A percentile compares a stretch with the other conserved stretches of the same genome.
Evolutionary conservation across 768 basidiomycete genomes (phyloP).

Genomic region (Phanerochaete sordida): DNA sequence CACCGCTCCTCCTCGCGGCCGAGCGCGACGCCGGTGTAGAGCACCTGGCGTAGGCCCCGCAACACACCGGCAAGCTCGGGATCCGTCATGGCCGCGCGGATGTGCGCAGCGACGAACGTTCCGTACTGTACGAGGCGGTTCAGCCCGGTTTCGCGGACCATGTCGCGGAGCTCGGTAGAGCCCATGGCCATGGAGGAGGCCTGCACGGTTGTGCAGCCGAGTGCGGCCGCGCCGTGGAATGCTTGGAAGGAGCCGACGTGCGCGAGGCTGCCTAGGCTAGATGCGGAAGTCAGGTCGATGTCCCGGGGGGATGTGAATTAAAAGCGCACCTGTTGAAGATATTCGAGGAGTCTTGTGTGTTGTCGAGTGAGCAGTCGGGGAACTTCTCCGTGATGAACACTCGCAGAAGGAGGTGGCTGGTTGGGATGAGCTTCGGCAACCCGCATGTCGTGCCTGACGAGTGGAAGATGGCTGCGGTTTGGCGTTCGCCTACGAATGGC

Average conservation of each 20-base stretch:
- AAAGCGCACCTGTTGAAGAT: conserved; percentile 9
- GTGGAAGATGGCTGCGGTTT: conserved; percentile 14
- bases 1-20: conserved; percentile 17
- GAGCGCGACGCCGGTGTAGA: conserved; percentile 17
- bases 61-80: conserved; percentile 5
- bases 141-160: conserved; percentile 9
- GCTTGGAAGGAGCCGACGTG: conserved; percentile 15
- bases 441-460: conserved; percentile 17
- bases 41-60: conserved; percentile 6
- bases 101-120: conserved; percentile 13
- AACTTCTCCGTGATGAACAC: conserved; percentile 6
- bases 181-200: conserved; percentile 12
- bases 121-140: conserved; percentile 15
- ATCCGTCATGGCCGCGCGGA: conserved; percentile 8
- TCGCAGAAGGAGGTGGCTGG: conserved; percentile 12
- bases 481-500: not conserved
- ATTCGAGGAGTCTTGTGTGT: not conserved
- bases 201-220: conserved; percentile 14
- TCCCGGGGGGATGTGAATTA: too few relatives aligned
- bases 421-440: conserved; percentile 19
- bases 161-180: conserved; percentile 9
- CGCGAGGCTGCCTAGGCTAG: conserved; percentile 13
- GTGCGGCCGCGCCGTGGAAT: conserved; percentile 4
- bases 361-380: not conserved
- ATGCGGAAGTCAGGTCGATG: not conserved